phyloP scores from a whole-genome alignment of 768 basidiomycete species.

The Tricholomella constricta region DNA sequence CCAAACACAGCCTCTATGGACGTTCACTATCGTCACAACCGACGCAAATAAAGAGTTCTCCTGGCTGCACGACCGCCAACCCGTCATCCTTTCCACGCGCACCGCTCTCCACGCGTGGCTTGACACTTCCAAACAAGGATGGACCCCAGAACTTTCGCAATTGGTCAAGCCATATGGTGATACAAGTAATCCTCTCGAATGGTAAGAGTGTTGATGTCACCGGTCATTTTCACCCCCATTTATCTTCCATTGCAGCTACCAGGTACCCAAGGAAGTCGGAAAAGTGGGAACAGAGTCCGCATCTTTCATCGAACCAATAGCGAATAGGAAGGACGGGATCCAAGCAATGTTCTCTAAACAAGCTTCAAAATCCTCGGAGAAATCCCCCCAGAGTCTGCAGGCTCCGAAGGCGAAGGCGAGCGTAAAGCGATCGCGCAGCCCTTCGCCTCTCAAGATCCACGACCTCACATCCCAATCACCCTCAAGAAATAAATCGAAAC shows the following conservation, averaged over 20 bases:
- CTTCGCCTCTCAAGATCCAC: not conserved
- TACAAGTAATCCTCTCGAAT: constrained; percentile 54
- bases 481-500: not conserved
- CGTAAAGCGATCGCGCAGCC: constrained; percentile 7
- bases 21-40: constrained; percentile 91
- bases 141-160: constrained; percentile 60
- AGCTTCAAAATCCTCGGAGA: constrained; percentile 15
- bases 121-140: constrained; percentile 67
- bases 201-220: constrained; percentile 45
- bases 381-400: not conserved
- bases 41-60: constrained; percentile 63
- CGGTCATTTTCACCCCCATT: not conserved
- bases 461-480: constrained; percentile 1
- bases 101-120: constrained; percentile 76
- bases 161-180: constrained; percentile 66
- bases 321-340: constrained; percentile 83
- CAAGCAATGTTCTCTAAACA: constrained; percentile 80
- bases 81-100: constrained; percentile 70
- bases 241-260: constrained; percentile 55
- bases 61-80: constrained; percentile 93
- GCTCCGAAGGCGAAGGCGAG: not conserved
- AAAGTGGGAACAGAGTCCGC: constrained; percentile 86
- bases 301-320: constrained; percentile 79
- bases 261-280: constrained; percentile 87
- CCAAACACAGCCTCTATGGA: constrained; percentile 60